These are phyloP conservation scores for Pterocarpus macrocarpus DNA, from an alignment of 306 rosid species.

Conservation along the genomic window DNA sequence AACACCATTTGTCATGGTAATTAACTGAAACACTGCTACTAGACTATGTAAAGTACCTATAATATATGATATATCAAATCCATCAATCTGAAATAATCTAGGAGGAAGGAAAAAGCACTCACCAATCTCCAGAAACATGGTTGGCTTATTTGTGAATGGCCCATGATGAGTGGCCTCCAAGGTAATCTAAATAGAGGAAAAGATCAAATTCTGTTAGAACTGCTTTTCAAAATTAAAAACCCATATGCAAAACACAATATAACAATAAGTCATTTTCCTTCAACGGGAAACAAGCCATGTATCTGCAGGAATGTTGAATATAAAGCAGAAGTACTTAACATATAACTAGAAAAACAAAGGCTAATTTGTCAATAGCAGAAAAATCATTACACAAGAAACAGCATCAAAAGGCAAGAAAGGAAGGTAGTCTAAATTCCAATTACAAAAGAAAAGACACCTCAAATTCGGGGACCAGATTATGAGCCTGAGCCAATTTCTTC, in stretches of 20 bases:
- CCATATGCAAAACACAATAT: constrained; percentile 7
- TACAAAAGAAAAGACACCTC: constrained; percentile 63
- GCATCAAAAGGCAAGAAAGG: constrained; percentile 10
- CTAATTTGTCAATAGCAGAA: constrained; percentile 3
- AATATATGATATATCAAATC: constrained; percentile 6
- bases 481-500: constrained; percentile 74
- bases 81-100: constrained; percentile 28
- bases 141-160: constrained; percentile 79
- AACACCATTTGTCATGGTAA: neutral
- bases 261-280: constrained; percentile 4
- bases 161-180: constrained; percentile 99
- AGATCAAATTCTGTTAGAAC: neutral
- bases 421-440: constrained; percentile 4
- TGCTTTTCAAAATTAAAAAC: neutral
- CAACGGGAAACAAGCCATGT: constrained; percentile 19
- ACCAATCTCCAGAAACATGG: constrained; percentile 97
- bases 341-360: constrained; percentile 1
- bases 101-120: constrained; percentile 45
- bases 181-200: constrained; percentile 72
- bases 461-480: constrained; percentile 82
- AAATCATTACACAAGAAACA: constrained; percentile 12
- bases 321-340: neutral
- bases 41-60: constrained; percentile 24
- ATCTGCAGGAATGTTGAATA: neutral
- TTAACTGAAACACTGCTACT: neutral